phyloP scores from a whole-genome alignment of 768 basidiomycete genomes.

The Phylloporus sp. region DNA sequence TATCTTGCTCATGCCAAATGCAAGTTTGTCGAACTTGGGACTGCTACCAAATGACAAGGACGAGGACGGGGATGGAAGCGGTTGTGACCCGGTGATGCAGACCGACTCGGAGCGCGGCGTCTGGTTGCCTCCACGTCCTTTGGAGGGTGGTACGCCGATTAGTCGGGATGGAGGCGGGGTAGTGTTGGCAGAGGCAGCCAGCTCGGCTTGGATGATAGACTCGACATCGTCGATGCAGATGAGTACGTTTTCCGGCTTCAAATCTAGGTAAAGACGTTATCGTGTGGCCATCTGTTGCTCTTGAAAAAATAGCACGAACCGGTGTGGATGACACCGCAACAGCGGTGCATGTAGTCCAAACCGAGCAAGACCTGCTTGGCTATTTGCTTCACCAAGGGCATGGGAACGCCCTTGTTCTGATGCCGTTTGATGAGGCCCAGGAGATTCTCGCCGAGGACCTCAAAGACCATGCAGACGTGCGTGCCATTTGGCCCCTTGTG shows the following conservation, averaged over 20 bases:
- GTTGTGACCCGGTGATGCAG: constrained; percentile 90
- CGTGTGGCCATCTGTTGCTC: background rate
- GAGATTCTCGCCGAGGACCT: constrained; percentile 95
- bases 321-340: constrained; percentile 96
- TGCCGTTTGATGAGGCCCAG: constrained; percentile 96
- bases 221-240: constrained; percentile 98
- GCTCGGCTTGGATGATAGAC: constrained; percentile 79
- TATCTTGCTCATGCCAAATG: constrained; percentile 92
- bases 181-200: constrained; percentile 40
- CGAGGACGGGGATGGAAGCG: constrained; percentile 80
- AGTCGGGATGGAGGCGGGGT: constrained; percentile 51
- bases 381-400: constrained; percentile 89
- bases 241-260: constrained; percentile 97
- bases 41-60: constrained; percentile 64
- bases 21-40: constrained; percentile 80
- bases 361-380: constrained; percentile 95
- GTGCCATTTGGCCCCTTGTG: constrained; percentile 96
- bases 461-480: constrained; percentile 99
- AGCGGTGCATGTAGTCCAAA: constrained; percentile 95
- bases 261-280: constrained; percentile 44
- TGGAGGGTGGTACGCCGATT: constrained; percentile 89
- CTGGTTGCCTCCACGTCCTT: constrained; percentile 93
- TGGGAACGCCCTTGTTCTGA: constrained; percentile 96
- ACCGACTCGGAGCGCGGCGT: constrained; percentile 80
- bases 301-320: constrained; percentile 36